A percentile compares a stretch with the other conserved stretches of the same genome.
Evolutionary conservation across 352 stramenopile species (phyloP).

Genomic region (Phytophthora litchii): DNA sequence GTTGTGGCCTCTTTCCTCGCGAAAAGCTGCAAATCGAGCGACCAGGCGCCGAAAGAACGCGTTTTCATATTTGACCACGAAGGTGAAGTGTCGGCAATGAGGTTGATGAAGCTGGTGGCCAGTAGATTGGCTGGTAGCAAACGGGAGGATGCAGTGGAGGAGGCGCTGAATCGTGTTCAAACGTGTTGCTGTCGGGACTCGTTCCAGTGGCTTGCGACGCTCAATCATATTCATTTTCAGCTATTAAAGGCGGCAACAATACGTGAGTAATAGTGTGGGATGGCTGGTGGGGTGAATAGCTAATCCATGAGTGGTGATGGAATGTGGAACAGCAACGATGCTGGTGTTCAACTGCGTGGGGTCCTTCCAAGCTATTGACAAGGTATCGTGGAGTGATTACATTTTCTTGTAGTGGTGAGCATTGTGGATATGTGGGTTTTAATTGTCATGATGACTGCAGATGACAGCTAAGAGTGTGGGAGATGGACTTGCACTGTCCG

Average conservation of each 20-base stretch:
- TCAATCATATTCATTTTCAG: slow-evolving; percentile 76
- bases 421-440: background rate
- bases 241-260: slow-evolving; percentile 49
- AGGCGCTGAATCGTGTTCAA: slow-evolving; percentile 42
- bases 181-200: slow-evolving; percentile 64
- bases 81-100: slow-evolving; percentile 34
- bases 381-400: slow-evolving; percentile 26
- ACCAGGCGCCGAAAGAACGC: slow-evolving; percentile 36
- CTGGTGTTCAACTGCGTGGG: slow-evolving; percentile 67
- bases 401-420: background rate
- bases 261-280: slow-evolving; percentile 38
- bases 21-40: slow-evolving; percentile 27
- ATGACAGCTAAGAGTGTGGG: slow-evolving; percentile 65
- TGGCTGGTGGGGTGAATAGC: background rate
- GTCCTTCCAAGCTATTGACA: slow-evolving; percentile 75
- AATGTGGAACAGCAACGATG: slow-evolving; percentile 43
- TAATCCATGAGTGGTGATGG: slow-evolving; percentile 6
- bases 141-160: slow-evolving; percentile 21
- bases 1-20: slow-evolving; percentile 63
- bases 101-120: slow-evolving; percentile 15
- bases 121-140: slow-evolving; percentile 14
- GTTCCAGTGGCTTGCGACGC: slow-evolving; percentile 75
- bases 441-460: slow-evolving; percentile 15
- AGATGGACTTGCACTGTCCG: slow-evolving; percentile 52
- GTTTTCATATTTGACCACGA: slow-evolving; percentile 79